Evolutionary conservation across 2,329 filamentous ascomycete species (phyloP).

Genomic region (Byssoonygena ceratinophila): DNA sequence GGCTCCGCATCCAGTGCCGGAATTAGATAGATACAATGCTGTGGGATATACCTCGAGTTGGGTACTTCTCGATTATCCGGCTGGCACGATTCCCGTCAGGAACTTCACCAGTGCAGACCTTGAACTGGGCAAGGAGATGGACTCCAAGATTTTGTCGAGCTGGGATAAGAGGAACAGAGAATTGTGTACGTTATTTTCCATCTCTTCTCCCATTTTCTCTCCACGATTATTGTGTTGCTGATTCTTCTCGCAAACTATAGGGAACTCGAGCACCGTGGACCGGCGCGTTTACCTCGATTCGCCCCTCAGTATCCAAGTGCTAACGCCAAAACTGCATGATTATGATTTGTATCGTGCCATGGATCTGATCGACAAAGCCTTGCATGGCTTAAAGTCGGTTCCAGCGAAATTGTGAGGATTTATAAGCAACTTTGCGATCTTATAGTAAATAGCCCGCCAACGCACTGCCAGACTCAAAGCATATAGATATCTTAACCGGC

Average conservation of each 20-base stretch:
- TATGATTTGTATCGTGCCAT: constrained; percentile 45
- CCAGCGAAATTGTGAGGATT: constrained; percentile 9
- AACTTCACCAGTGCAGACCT: constrained; percentile 42
- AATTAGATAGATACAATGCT: constrained; percentile 52
- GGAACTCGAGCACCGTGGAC: constrained; percentile 42
- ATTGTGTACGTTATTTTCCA: constrained; percentile 42
- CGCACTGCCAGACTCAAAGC: not conserved
- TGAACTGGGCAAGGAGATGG: constrained; percentile 38
- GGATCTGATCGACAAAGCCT: constrained; percentile 40
- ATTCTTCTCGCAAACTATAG: constrained; percentile 19
- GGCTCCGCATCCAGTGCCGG: constrained; percentile 53
- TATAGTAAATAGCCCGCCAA: not conserved
- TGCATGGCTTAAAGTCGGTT: constrained; percentile 16
- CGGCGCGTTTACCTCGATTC: constrained; percentile 45
- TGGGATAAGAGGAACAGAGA: constrained; percentile 53
- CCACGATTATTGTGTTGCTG: too few relatives aligned
- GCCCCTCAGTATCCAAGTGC: constrained; percentile 45
- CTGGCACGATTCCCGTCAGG: constrained; percentile 48
- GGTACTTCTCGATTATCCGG: constrained; percentile 53
- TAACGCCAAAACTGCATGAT: constrained; percentile 47
- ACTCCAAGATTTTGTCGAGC: constrained; percentile 34
- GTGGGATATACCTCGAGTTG: constrained; percentile 53
- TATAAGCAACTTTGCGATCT: not conserved
- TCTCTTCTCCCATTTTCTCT: too few relatives aligned
- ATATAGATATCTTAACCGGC: too few relatives aligned